Evolutionary conservation across 1,284 basidiomycete genomes (phyloP).

Genomic region (Trichosporon sp.): DNA sequence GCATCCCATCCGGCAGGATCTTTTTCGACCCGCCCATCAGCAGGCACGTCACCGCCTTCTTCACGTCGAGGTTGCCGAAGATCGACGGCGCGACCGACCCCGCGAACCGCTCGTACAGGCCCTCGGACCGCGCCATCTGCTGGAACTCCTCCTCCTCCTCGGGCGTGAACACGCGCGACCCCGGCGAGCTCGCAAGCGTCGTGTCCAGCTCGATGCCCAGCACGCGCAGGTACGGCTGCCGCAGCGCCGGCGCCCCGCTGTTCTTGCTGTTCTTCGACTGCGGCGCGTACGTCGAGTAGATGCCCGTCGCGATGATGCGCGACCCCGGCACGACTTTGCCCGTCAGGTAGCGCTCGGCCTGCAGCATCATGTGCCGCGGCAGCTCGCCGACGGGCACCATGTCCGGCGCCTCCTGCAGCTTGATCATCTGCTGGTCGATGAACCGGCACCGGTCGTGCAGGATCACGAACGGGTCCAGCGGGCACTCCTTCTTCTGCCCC

Average conservation of each 20-base stretch:
- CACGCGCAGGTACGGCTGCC: slow-evolving; percentile 90
- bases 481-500: slow-evolving; percentile 84
- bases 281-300: slow-evolving; percentile 89
- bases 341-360: slow-evolving; percentile 81
- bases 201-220: slow-evolving; percentile 86
- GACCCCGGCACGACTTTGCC: slow-evolving; percentile 92
- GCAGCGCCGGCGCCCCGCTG: slow-evolving; percentile 71
- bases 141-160: slow-evolving; percentile 95
- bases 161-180: slow-evolving; percentile 71
- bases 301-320: slow-evolving; percentile 87
- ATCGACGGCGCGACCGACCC: slow-evolving; percentile 95
- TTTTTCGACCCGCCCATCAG: slow-evolving; percentile 99
- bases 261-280: slow-evolving; percentile 77
- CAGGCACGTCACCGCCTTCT: slow-evolving; percentile 92
- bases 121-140: slow-evolving; percentile 80
- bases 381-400: slow-evolving; percentile 99
- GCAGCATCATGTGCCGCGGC: slow-evolving; percentile 90
- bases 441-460: slow-evolving; percentile 92
- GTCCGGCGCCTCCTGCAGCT: slow-evolving; percentile 97
- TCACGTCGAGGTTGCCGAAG: slow-evolving; percentile 95
- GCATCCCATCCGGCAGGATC: slow-evolving; percentile 94
- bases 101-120: slow-evolving; percentile 91
- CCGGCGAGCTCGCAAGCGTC: slow-evolving; percentile 57
- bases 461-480: slow-evolving; percentile 92
- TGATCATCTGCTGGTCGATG: slow-evolving; percentile 92